phyloP scores from a whole-genome alignment of 139 green algal genomes.

The Tetradesmus lagerheimii region DNA sequence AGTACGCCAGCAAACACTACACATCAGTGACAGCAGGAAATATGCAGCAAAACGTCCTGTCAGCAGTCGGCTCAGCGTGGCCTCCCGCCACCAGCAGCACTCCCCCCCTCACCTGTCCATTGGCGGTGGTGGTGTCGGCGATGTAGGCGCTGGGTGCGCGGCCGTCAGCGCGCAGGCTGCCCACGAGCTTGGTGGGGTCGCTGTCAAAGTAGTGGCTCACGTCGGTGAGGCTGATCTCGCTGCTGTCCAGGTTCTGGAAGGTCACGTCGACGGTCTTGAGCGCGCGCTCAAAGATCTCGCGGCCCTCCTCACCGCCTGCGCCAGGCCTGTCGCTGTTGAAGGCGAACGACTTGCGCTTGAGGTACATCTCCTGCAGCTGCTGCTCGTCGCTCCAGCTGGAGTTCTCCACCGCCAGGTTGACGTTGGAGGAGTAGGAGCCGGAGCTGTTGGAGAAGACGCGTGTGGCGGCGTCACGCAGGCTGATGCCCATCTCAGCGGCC shows the following conservation, averaged over 20 bases:
- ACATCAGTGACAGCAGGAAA: too few relatives aligned
- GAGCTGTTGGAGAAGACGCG: slow-evolving; percentile 97
- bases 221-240: slow-evolving; percentile 98
- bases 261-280: slow-evolving; percentile 99
- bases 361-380: slow-evolving; percentile 98
- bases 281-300: slow-evolving; percentile 94
- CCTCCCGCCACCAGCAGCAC: too few relatives aligned
- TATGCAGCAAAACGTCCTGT: too few relatives aligned
- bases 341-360: slow-evolving; percentile 97
- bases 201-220: slow-evolving; percentile 99
- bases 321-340: slow-evolving; percentile 98
- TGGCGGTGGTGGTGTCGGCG: slow-evolving; percentile 99
- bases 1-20: too few relatives aligned
- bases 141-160: slow-evolving; percentile 93
- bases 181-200: slow-evolving; percentile 99
- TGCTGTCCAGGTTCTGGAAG: slow-evolving; percentile 99
- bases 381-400: slow-evolving; percentile 95
- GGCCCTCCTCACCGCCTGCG: slow-evolving; percentile 88
- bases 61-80: too few relatives aligned
- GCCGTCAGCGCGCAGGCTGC: slow-evolving; percentile 89
- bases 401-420: slow-evolving; percentile 99
- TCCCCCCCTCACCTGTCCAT: slow-evolving; percentile 90
- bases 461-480: slow-evolving; percentile 92
- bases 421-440: slow-evolving; percentile 98
- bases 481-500: slow-evolving; percentile 90